Conservation (phyloP, 1,284 basidiomycete genomes). For the Thecaphora thlaspeos region DNA sequence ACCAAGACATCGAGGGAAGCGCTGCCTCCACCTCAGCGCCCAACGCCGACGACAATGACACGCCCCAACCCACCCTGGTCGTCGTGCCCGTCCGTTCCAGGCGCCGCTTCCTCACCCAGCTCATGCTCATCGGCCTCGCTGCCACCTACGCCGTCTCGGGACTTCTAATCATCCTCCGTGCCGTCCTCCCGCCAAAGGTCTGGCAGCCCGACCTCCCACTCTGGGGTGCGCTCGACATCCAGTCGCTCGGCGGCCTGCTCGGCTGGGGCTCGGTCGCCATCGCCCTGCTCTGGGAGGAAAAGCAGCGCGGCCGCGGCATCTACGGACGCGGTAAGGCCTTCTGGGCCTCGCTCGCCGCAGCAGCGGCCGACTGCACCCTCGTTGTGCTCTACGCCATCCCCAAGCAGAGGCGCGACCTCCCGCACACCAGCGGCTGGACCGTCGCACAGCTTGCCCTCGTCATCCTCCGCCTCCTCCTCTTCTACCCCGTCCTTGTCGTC, state of each 20-base stretch:
- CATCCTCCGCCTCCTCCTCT: constrained; percentile 36
- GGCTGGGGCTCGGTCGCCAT: constrained; percentile 42
- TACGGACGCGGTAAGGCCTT: constrained; percentile 46
- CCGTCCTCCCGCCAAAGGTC: constrained; percentile 43
- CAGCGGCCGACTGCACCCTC: constrained; percentile 28
- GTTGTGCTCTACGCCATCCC: constrained; percentile 34
- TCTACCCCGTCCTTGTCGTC: constrained; percentile 42
- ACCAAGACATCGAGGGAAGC: no score
- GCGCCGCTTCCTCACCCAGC: constrained; percentile 36
- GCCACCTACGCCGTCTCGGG: constrained; percentile 45
- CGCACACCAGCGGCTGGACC: constrained; percentile 31
- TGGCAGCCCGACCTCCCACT: constrained; percentile 44
- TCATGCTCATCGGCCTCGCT: constrained; percentile 27
- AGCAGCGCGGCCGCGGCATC: constrained; percentile 28
- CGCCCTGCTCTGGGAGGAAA: constrained; percentile 43
- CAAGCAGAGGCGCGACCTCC: constrained; percentile 12
- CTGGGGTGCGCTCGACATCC: constrained; percentile 44
- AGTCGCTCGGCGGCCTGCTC: constrained; percentile 42
- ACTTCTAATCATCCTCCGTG: constrained; percentile 44
- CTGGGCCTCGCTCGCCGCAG: constrained; percentile 19
- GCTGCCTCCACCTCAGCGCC: constrained; percentile 7
- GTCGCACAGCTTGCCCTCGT: constrained; percentile 42
- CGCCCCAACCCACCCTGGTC: constrained; percentile 42
- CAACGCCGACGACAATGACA: constrained; percentile 4
- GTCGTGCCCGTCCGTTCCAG: constrained; percentile 45